Evolutionary conservation across 345 rosid species (phyloP), one percentile per base, ranked within the genome.

Genomic region (Raphanus raphanistrum): DNA sequence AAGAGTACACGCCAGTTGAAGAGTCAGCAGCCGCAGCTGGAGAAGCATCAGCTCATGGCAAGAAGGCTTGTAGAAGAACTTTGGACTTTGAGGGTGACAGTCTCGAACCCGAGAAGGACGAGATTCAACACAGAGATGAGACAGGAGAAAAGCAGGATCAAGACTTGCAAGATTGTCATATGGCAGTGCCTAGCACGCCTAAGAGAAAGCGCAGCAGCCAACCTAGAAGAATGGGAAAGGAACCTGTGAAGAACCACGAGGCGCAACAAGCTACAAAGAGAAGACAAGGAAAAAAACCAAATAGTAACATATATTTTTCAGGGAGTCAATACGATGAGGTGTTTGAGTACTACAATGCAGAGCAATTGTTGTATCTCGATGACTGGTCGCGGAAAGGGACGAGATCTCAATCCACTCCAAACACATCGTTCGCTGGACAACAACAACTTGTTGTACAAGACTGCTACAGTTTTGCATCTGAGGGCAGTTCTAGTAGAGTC

Each of bases 21-120:
- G 69, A 77, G 73, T 9, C 87, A 63, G 63, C 63, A 11, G 50
- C 8, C 3, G 50, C 2, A 26, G 80, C 68, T 79, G 75, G 55
- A 63, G 72, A 76, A 76, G 65, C 64, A 50, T 55, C 70, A 12
- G 62, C 63, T 59, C 81, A 38, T 26, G 65, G 76, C 25, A 87
- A 80, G 80, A 88, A 75, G 68, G 63, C 86, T 31, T 88, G 96
- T 72, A 87, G 87, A 79, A 82, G 87, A 74, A 82, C 84, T 48
- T 84, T 92, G 73, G 82, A 83, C 48, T 92, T 92, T 60, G 80
- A 76, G 62, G 85, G 82, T 26, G 58, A 26, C n/a, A 82, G 78
- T 76, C 76, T 41, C 67, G 79, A 78, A 58, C 55, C 75, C 15
- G 76, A 70, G 32, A 70, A 64, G 41, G 28, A n/a, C 57, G 64